These are phyloP conservation scores for Cynanchum wilfordii DNA, from an alignment of 257 asterid genomes.

Conservation along the genomic window DNA sequence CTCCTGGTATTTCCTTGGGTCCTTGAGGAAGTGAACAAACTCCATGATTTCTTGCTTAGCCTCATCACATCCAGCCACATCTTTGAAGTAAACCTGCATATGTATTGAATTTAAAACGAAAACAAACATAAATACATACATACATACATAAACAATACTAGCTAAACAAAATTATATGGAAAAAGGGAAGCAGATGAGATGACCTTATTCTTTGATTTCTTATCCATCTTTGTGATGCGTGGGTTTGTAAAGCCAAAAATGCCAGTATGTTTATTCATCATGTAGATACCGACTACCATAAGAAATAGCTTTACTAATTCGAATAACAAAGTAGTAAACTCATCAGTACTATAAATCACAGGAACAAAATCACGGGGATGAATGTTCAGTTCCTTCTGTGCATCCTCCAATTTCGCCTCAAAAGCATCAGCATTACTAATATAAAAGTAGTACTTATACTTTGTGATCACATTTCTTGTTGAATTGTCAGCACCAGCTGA, in stretches of 20 bases:
- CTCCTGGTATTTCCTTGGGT: slow-evolving; percentile 77
- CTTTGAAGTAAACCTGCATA: slow-evolving; percentile 68
- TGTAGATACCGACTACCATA: slow-evolving; percentile 2
- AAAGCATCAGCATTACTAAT: slow-evolving; percentile 71
- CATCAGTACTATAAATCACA: slow-evolving; percentile 52
- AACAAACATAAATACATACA: not conserved
- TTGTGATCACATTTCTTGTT: slow-evolving; percentile 21
- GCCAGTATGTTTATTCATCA: slow-evolving; percentile 57
- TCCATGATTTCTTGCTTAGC: slow-evolving; percentile 97
- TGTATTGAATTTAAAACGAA: not conserved
- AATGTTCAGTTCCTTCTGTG: slow-evolving; percentile 66
- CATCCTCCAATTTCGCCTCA: slow-evolving; percentile 79
- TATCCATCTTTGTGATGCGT: slow-evolving; percentile 64
- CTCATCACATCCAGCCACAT: slow-evolving; percentile 96
- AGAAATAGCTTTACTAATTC: too few relatives aligned
- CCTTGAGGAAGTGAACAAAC: slow-evolving; percentile 84
- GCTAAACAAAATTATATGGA: not conserved
- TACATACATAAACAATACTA: slow-evolving; percentile 9
- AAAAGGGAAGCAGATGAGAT: not conserved
- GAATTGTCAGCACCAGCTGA: slow-evolving; percentile 25
- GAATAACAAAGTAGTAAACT: slow-evolving; percentile 1
- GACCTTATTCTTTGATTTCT: slow-evolving; percentile 83
- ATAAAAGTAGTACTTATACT: slow-evolving; percentile 37
- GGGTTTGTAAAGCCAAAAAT: slow-evolving; percentile 71
- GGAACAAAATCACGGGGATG: slow-evolving; percentile 68